A percentile compares a stretch with the other conserved stretches of the same genome.
Conservation (phyloP, 495 filamentous ascomycete species). For the Trichoderma virens region DNA sequence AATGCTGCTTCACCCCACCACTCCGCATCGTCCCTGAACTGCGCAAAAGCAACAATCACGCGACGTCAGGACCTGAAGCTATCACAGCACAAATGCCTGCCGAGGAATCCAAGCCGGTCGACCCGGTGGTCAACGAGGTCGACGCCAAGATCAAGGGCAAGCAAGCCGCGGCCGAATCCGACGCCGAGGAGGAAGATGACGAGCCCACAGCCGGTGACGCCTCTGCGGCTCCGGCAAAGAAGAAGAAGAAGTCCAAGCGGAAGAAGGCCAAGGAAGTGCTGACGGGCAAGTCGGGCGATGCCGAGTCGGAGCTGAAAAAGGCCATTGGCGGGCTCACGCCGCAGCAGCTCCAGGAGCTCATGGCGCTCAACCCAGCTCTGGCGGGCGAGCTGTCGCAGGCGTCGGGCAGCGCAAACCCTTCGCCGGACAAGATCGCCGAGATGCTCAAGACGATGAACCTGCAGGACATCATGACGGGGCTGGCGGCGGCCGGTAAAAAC, state of each 20-base stretch:
- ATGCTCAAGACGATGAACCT: constrained; percentile 65
- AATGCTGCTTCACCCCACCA: neutral
- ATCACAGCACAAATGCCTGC: constrained; percentile 29
- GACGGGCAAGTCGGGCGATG: constrained; percentile 16
- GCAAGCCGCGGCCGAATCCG: constrained; percentile 27
- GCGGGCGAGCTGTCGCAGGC: constrained; percentile 42
- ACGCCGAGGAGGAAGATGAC: constrained; percentile 31
- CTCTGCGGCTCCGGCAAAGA: constrained; percentile 22
- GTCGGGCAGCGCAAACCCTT: constrained; percentile 22
- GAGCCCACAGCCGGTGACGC: constrained; percentile 16
- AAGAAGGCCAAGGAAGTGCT: constrained; percentile 42
- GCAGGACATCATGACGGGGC: constrained; percentile 73
- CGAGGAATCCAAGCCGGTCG: constrained; percentile 41
- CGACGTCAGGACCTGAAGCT: neutral
- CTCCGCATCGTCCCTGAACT: neutral
- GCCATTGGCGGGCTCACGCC: constrained; percentile 37
- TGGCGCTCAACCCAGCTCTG: constrained; percentile 54
- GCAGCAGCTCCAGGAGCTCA: constrained; percentile 44
- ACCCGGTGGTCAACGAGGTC: constrained; percentile 23
- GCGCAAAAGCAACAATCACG: neutral
- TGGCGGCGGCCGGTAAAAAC: constrained; percentile 70
- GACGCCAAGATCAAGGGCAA: constrained; percentile 20
- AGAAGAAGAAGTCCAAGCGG: constrained; percentile 41
- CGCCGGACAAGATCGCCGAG: constrained; percentile 32
- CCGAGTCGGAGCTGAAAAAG: constrained; percentile 32